Conservation (phyloP, 2,329 filamentous ascomycete species). For the Sporothrix brunneoviolacea region DNA sequence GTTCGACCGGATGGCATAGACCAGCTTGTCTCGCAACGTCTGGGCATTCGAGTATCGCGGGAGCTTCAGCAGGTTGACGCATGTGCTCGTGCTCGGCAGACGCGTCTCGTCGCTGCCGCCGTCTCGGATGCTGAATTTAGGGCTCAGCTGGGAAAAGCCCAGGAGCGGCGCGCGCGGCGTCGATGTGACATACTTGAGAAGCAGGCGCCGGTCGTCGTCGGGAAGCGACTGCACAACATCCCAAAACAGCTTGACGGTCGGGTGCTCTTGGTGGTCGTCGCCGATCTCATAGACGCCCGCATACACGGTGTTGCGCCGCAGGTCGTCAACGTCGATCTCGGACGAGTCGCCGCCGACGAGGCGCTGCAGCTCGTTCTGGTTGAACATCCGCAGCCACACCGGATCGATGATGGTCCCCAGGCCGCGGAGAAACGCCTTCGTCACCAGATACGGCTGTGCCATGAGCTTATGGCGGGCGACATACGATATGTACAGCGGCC, state of each 20-base stretch:
- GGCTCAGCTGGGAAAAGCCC: conserved; percentile 80
- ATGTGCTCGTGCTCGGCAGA: conserved; percentile 89
- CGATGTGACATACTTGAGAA: conserved; percentile 92
- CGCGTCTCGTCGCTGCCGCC: conserved; percentile 67
- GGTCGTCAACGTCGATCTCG: conserved; percentile 79
- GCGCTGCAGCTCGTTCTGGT: conserved; percentile 88
- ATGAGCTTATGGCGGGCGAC: conserved; percentile 83
- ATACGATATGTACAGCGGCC: conserved; percentile 88
- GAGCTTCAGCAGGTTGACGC: conserved; percentile 89
- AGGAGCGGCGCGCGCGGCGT: conserved; percentile 85
- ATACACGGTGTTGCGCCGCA: conserved; percentile 78
- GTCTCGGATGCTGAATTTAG: conserved; percentile 84
- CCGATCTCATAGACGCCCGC: conserved; percentile 83
- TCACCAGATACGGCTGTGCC: conserved; percentile 72
- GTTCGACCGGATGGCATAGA: conserved; percentile 84
- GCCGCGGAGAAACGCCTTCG: conserved; percentile 78
- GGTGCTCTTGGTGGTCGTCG: conserved; percentile 81
- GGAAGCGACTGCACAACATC: conserved; percentile 70
- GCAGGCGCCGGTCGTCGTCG: conserved; percentile 72
- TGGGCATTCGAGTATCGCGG: conserved; percentile 67
- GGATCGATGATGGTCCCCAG: conserved; percentile 84
- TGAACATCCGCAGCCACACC: conserved; percentile 96
- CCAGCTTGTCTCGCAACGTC: conserved; percentile 67
- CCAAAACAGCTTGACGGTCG: conserved; percentile 85
- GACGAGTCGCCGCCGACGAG: conserved; percentile 83